Evolutionary conservation across 2,329 filamentous ascomycete genomes (phyloP), one percentile per base, ranked within the genome.

Genomic region (Fusarium globosum): DNA sequence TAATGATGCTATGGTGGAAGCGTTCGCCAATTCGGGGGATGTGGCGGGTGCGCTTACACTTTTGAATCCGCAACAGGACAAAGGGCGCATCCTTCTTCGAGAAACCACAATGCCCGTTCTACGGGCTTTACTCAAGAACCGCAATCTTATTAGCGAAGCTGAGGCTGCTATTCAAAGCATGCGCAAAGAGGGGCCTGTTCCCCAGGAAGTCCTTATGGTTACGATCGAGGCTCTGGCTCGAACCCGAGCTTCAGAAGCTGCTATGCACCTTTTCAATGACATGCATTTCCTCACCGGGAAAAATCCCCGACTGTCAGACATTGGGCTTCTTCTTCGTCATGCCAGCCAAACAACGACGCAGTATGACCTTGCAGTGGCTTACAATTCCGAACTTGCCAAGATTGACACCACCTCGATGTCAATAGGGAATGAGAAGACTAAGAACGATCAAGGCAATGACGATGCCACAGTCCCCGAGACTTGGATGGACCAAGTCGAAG

Each of bases 1-100:
- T 79, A 97, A 96, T 81, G 94, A 97, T 80, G 88, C 92, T 35
- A 86, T 98, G 35, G 85, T 95, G 12, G 90, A 94, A 65, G 88
- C 92, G 8, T 94, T 97, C 78, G 85, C 90, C 16, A 83, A 85
- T 7, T 78, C 80, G 7, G 85, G 86, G 4, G 90, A 96, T 72
- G 78, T 96, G 13, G 82, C 84, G 30, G 89, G 90, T 33, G 92
- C 93, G 0, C 86, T 97, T 41, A 88, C 89, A 45, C 87, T 93
- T 3, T 85, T 97, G 21, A 89, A 89, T 73, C 91, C 94, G 79
- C 96, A 97, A 92, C 83, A 88, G 28, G 86, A 89, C 67, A 76
- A 67, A 38, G 79, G 78, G 16, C 68, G 90, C 10, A 79, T 92
- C 10, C 80, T 86, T 43, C 86, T 90, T 7, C 87, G 89, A 8